Evolutionary conservation across 345 rosid genomes (phyloP).

Genomic region (Brassica cretica): DNA sequence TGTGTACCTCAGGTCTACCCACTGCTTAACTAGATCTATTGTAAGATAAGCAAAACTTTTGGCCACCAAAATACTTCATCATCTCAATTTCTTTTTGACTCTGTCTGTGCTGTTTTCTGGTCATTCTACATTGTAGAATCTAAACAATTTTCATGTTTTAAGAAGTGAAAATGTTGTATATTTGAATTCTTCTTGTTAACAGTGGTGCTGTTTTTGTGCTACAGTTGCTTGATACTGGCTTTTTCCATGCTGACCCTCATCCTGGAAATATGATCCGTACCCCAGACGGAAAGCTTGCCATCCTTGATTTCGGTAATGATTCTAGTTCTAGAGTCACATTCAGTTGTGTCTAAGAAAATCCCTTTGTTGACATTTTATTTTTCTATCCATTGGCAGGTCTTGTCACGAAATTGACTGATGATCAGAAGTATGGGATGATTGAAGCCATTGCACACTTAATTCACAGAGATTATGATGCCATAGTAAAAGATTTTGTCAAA

Average conservation of each 20-base stretch:
- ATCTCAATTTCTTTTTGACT: too few species aligned
- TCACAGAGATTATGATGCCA: slow-evolving; percentile 85
- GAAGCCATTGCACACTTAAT: slow-evolving; percentile 98
- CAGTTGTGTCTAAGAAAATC: not conserved
- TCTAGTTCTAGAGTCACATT: not conserved
- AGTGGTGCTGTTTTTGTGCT: slow-evolving; percentile 25
- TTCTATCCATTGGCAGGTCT: slow-evolving; percentile 51
- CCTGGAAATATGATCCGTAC: slow-evolving; percentile 99
- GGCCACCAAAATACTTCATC: too few species aligned
- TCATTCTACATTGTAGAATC: too few species aligned
- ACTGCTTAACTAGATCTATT: too few species aligned
- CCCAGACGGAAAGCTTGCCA: slow-evolving; percentile 94
- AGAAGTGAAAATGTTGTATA: not conserved
- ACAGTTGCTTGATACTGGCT: slow-evolving; percentile 94
- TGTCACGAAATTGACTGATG: slow-evolving; percentile 90
- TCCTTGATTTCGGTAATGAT: slow-evolving; percentile 88
- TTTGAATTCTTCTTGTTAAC: not conserved
- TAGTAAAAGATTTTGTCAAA: slow-evolving; percentile 92
- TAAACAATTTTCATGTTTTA: too few species aligned
- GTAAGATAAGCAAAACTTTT: too few species aligned
- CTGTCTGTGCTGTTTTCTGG: too few species aligned
- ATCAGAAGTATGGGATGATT: slow-evolving; percentile 97
- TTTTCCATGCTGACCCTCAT: slow-evolving; percentile 99
- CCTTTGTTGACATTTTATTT: not conserved
- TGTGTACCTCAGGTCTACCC: too few species aligned